phyloP scores from a whole-genome alignment of 352 stramenopile species.

The Phytopythium cucurbitacearum region DNA sequence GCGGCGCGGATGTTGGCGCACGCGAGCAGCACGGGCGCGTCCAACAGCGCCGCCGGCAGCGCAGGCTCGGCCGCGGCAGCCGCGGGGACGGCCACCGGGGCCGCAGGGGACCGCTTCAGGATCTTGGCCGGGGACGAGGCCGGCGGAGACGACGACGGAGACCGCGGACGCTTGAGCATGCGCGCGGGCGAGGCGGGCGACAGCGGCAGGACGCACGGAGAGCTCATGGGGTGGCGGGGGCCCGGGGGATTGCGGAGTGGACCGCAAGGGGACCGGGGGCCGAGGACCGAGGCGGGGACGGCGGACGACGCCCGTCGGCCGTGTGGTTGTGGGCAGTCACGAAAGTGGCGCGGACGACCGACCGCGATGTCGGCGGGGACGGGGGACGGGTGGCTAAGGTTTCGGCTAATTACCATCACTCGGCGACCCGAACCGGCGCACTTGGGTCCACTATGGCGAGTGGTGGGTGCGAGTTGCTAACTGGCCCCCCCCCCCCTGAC shows the following conservation, averaged over 20 bases:
- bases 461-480: too few relatives aligned
- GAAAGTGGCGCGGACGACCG: background rate
- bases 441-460: too few relatives aligned
- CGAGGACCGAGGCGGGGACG: conserved; percentile 10
- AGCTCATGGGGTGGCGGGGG: conserved; percentile 42
- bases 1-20: conserved; percentile 60
- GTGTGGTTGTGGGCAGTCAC: background rate
- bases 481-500: too few relatives aligned
- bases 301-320: background rate
- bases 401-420: too few relatives aligned
- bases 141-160: conserved; percentile 15
- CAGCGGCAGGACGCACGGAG: conserved; percentile 42
- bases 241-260: conserved; percentile 1
- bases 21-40: conserved; percentile 40
- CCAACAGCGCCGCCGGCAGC: conserved; percentile 4
- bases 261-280: background rate
- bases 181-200: conserved; percentile 24
- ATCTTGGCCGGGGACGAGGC: conserved; percentile 52
- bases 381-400: too few relatives aligned
- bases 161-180: conserved; percentile 53
- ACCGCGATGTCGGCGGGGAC: too few relatives aligned
- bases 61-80: conserved; percentile 15
- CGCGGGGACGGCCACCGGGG: conserved; percentile 30
- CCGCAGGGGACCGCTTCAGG: conserved; percentile 42
- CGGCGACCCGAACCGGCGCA: too few relatives aligned